These are phyloP conservation scores for Drosera capensis DNA, from an alignment of 148 eudicot genomes.

Conservation along the genomic window DNA sequence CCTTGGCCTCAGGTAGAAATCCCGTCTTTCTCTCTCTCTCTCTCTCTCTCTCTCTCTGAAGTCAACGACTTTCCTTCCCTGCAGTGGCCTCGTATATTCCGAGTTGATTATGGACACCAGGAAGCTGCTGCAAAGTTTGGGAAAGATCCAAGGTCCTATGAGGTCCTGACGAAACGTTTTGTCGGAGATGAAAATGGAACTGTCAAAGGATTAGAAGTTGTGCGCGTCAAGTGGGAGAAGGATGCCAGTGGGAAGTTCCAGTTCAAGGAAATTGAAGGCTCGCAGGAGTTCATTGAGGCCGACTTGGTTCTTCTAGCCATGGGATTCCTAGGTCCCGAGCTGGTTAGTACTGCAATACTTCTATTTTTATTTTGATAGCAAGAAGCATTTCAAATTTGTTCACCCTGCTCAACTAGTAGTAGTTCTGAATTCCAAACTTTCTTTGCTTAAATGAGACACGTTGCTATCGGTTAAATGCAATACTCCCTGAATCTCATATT, in stretches of 20 bases:
- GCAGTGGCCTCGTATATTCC: constrained; percentile 99
- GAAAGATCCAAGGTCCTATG: constrained; percentile 86
- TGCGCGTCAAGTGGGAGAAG: constrained; percentile 83
- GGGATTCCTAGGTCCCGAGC: constrained; percentile 99
- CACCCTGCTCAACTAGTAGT: no score
- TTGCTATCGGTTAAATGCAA: no score
- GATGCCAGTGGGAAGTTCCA: constrained; percentile 78
- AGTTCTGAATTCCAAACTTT: no score
- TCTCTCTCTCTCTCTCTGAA: background rate
- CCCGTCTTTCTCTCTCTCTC: background rate
- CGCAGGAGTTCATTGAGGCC: constrained; percentile 61
- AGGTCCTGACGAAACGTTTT: constrained; percentile 84
- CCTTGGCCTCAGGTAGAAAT: constrained; percentile 96
- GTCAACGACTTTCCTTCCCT: constrained; percentile 1
- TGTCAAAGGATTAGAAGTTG: constrained; percentile 76
- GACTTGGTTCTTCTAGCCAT: constrained; percentile 86
- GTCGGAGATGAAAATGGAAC: constrained; percentile 74
- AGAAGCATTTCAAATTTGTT: no score
- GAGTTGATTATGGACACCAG: constrained; percentile 95
- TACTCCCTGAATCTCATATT: no score
- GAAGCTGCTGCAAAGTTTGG: constrained; percentile 92
- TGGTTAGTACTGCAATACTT: constrained; percentile 35
- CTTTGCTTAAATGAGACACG: no score
- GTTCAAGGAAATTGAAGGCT: constrained; percentile 80
- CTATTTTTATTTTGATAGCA: no score